Evolutionary conservation across 73 alveolate genomes (phyloP).

Genomic region (Paramecium sexaurelia): DNA sequence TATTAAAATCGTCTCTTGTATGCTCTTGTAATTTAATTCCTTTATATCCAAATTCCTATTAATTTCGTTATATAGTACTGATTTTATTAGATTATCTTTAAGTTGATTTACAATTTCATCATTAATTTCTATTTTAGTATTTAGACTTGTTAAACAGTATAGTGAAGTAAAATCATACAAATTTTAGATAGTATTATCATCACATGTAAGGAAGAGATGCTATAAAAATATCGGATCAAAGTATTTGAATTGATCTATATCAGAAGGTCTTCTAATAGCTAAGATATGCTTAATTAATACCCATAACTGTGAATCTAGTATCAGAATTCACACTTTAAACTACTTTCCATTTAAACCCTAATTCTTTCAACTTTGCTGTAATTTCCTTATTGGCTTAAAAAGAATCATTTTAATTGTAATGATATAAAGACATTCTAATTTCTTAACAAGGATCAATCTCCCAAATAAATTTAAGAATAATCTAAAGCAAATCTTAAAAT

Average conservation of each 20-base stretch:
- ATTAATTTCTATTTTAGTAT: not conserved
- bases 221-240: constrained; percentile 25
- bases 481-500: not conserved
- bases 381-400: constrained; percentile 35
- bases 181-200: not conserved
- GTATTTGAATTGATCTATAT: not conserved
- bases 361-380: constrained; percentile 16
- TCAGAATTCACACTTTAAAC: constrained; percentile 33
- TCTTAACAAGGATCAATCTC: constrained; percentile 7
- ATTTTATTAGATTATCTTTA: not conserved
- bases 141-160: not conserved
- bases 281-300: not conserved
- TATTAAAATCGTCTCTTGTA: not conserved
- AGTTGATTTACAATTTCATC: not conserved
- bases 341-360: constrained; percentile 31
- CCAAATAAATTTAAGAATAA: not conserved
- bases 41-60: not conserved
- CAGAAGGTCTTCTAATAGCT: constrained; percentile 39
- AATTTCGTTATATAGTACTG: not conserved
- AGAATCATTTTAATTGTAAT: not conserved
- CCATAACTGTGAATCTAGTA: constrained; percentile 33
- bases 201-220: not conserved
- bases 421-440: constrained; percentile 17
- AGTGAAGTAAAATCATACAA: not conserved
- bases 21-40: not conserved